Base-by-base conservation (phyloP, 371 early-diverging fungal species). In the Mucor velutinosus region DNA sequence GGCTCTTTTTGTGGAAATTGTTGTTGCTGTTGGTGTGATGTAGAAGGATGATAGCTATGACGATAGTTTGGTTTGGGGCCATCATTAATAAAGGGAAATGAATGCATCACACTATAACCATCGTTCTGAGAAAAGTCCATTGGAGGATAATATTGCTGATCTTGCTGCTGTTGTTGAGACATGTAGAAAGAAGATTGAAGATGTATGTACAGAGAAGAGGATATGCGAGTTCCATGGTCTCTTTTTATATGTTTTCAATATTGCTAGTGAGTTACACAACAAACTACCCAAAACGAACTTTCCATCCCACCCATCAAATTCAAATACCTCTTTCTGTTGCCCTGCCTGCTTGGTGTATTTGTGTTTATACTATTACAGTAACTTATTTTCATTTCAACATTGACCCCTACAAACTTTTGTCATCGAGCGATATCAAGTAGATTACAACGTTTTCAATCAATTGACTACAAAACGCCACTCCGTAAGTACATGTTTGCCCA, bases 41-140 rank as follows among this genome's bases (percentile, higher is more conserved):
- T 19, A 51, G 51, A 51, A 12, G 51, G 51, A 23, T 23, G 23
- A 4, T 51, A 23, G 11, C 51, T 51, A 51, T 51, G 25, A 51
- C 23, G 23, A 51, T 51, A 25, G 12, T 23, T 51, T 19, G 25
- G 23, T 51, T 37, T 61, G 2, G 62, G 58, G 10, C 67, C 62
- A 30, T 67, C 66, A 41, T 53, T 51, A 21, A 66, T 66, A 41
- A 66, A 66, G 21, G 66, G 60, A 17, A 53, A 66, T n/a, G 61
- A 66, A 41, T 56, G 66, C n/a, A 66, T 39, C 10, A 60, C 12
- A 7, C 53, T 27, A 15, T 7, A 66, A 0, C 66, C 66, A 37
- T 60, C 41, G 41, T 15, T 60, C n/a, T 30, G 29, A 56, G 57
- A 56, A n/a, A 3, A 23, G 8, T 30, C n/a, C 19, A 32, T 56